Evolutionary conservation across 768 basidiomycete species (phyloP).

Genomic region (Suillus subalutaceus): DNA sequence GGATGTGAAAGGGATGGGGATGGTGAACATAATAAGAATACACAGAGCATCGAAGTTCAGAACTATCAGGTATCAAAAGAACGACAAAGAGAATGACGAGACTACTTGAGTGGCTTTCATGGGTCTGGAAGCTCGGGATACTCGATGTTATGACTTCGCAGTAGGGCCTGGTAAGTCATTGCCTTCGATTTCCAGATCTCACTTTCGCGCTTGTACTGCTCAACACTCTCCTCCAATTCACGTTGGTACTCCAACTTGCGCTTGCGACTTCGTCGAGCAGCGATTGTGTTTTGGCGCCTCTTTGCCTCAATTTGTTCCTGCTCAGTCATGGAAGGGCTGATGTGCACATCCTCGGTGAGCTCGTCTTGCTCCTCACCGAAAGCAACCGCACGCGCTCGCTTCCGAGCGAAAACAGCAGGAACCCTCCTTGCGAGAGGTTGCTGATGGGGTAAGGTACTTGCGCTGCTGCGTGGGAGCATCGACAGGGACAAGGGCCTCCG

Average conservation of each 20-base stretch:
- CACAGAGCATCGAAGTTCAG: constrained; percentile 47
- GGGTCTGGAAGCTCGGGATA: constrained; percentile 50
- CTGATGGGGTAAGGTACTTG: constrained; percentile 70
- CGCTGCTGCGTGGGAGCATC: constrained; percentile 83
- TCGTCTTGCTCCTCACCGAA: constrained; percentile 58
- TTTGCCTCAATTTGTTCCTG: constrained; percentile 76
- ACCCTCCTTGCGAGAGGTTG: constrained; percentile 79
- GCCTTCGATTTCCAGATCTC: constrained; percentile 68
- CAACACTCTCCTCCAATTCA: constrained; percentile 60
- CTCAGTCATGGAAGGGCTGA: constrained; percentile 50
- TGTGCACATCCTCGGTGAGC: constrained; percentile 42
- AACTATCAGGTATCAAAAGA: constrained; percentile 5
- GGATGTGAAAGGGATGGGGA: constrained; percentile 40
- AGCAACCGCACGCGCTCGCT: constrained; percentile 53
- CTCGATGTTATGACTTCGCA: constrained; percentile 58
- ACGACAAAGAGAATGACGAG: constrained; percentile 16
- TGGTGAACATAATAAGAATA: constrained; percentile 30
- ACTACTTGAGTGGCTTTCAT: constrained; percentile 19
- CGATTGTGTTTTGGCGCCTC: constrained; percentile 82
- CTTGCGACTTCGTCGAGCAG: constrained; percentile 78
- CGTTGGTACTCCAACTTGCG: constrained; percentile 73
- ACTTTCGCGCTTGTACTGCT: constrained; percentile 55
- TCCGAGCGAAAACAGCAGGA: constrained; percentile 69
- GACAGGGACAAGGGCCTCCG: constrained; percentile 63
- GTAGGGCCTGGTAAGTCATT: constrained; percentile 47